Conservation (phyloP, 106 monocot genomes). For the Ottelia alismoides region DNA sequence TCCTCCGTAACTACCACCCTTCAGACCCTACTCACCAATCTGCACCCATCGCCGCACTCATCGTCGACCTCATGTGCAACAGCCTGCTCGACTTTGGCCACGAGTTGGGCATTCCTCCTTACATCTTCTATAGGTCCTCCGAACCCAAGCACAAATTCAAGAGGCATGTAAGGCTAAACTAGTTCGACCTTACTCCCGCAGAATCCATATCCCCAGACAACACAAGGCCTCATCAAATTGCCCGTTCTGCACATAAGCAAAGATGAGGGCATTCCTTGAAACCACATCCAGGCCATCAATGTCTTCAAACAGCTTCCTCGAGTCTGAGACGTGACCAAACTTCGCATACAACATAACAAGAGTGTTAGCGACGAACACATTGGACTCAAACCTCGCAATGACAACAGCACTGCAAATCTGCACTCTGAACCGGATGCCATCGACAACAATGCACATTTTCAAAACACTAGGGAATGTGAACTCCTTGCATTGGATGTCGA, state of each 20-base stretch:
- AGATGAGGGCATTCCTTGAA: constrained; percentile 51
- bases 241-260: constrained; percentile 37
- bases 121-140: too few relatives aligned
- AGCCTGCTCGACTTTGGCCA: too few relatives aligned
- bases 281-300: constrained; percentile 22
- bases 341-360: constrained; percentile 42
- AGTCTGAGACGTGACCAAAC: constrained; percentile 23
- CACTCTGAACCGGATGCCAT: constrained; percentile 21
- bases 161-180: too few relatives aligned
- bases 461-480: constrained; percentile 55
- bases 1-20: too few relatives aligned
- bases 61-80: too few relatives aligned
- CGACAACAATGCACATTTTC: constrained; percentile 31
- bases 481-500: constrained; percentile 24
- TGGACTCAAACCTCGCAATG: constrained; percentile 21
- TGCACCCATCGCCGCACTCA: too few relatives aligned
- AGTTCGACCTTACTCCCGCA: constrained; percentile 31
- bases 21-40: too few relatives aligned
- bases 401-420: constrained; percentile 39
- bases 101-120: too few relatives aligned
- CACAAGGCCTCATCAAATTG: constrained; percentile 19
- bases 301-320: constrained; percentile 32
- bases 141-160: too few relatives aligned
- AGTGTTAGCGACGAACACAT: constrained; percentile 56
- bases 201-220: constrained; percentile 43